Evolutionary conservation across 2,329 filamentous ascomycete genomes (phyloP), one percentile per base, ranked within the genome.

Genomic region (Mycocentrospora acerina): DNA sequence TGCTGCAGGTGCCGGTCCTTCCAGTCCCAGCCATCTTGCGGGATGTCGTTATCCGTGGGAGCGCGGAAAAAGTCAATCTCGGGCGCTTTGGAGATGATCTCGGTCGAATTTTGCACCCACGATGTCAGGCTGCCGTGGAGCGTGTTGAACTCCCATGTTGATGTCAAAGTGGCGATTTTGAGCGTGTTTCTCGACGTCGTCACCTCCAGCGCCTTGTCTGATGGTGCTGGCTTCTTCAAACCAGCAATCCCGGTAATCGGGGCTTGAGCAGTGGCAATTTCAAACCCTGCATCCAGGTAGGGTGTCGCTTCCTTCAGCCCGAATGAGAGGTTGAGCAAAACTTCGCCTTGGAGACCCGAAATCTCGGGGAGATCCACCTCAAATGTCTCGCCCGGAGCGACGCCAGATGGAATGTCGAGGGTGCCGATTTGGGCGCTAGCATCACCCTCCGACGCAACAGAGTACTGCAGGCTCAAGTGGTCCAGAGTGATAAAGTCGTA

Each of bases 41-140:
- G 72, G 0, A 70, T 67, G 53, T 86, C 83, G 51, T 86, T 86
- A 60, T 86, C 80, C 0, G 82, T 86, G 11, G 76, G 74, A 0
- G 82, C 78, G 4, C 82, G 79, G 75, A 81, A 85, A 64, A 86
- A 79, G 5, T 71, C 69, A 1, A 78, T 71, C 7, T 62, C 57
- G 1, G 72, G 64, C 53, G 63, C 51, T 30, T 52, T 49, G 18
- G 55, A 42, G 24, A 66, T 55, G 9, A 65, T 29, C 19, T 72
- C 14, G 14, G 58, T 32, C 62, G 67, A 37, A 18, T 44, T 35
- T 35, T 67, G 47, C 15, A 50, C 46, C 28, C 56, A 55, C 8
- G 60, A 63, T 3, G 77, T 57, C 8, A 71, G 70, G 29, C 69
- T 62, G 42, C 83, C 78, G 42, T 82, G 76, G 0, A 75, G 72